Evolutionary conservation across 306 rosid species (phyloP).

Genomic region (Medicago truncatula): DNA sequence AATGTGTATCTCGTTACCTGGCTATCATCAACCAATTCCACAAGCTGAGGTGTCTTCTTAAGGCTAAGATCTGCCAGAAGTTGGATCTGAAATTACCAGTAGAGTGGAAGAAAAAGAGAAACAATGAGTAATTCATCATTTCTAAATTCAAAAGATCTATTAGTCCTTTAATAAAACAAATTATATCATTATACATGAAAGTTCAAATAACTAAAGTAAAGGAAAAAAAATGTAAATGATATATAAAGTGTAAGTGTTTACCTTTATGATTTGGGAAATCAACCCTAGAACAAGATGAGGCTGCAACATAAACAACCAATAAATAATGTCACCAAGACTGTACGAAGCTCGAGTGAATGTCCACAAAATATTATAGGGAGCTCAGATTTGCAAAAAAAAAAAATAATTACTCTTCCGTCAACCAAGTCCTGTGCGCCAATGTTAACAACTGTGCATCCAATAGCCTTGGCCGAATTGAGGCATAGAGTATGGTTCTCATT

Average conservation of each 20-base stretch:
- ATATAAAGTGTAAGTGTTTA: constrained; percentile 48
- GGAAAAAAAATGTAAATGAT: neutral
- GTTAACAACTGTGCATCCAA: constrained; percentile 97
- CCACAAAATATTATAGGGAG: constrained; percentile 4
- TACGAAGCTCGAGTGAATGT: constrained; percentile 20
- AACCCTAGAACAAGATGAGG: constrained; percentile 89
- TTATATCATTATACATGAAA: constrained; percentile 8
- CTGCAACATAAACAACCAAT: constrained; percentile 63
- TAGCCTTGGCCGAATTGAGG: constrained; percentile 99
- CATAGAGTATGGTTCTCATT: constrained; percentile 96
- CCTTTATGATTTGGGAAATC: constrained; percentile 98
- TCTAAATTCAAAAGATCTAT: constrained; percentile 29
- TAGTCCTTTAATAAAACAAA: constrained; percentile 13
- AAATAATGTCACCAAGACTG: constrained; percentile 34
- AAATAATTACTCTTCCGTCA: constrained; percentile 76
- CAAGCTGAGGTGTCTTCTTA: constrained; percentile 96
- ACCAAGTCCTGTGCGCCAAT: constrained; percentile 91
- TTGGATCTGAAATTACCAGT: constrained; percentile 77
- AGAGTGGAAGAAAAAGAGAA: constrained; percentile 30
- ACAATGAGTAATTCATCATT: constrained; percentile 4
- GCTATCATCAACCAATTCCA: constrained; percentile 86
- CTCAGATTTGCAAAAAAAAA: constrained; percentile 18
- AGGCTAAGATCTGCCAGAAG: constrained; percentile 92
- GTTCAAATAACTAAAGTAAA: constrained; percentile 28
- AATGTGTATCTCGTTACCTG: constrained; percentile 53